Base-by-base conservation (phyloP, 1,284 basidiomycete genomes). In the Moesziomyces aphidis region DNA sequence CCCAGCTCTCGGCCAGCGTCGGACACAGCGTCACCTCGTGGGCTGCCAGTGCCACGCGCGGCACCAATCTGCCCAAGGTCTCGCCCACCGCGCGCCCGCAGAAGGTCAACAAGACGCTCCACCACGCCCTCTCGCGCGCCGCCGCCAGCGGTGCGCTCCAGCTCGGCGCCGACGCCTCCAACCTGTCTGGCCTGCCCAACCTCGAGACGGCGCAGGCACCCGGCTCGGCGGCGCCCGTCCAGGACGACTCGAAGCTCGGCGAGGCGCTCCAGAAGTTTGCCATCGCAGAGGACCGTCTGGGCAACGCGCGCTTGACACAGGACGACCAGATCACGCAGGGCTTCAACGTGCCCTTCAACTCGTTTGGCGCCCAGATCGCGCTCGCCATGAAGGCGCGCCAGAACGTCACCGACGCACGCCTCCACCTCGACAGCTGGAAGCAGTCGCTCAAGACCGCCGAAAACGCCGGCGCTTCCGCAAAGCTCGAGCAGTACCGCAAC, bases 101-200 rank as follows among this genome's bases (percentile, higher is more conserved):
- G 56, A 81, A 85, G 50, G 78, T 82, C 26, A 85, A 85, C 76
- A 97, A 97, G 89, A 99, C 96, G 3, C 91, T 99, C 50, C 92
- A 95, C 3, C 96, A 98, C 84, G 96, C 97, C 0, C 89, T 98
- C 58, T 89, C 90, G 24, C 91, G 96, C 50, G 92, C 94, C 0
- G 90, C 95, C 1, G 89, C 90, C 55, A 85, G 87, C 5, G 92
- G 92, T 1, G 90, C 92, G 6, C 87, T 87, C 5, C 86, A 88
- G 10, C 85, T 93, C 24, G 79, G 79, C 45, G 77, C 81, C 36
- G 71, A 64, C 44, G 69, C 79, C 9, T 79, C 73, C 49, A 73
- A 69, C 53, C 60, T 80, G 45, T 73, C 78, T 5, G 74, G 77
- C 34, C 55, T 78, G 3, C 72, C 76, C 50, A 61, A 61, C 48